Evolutionary conservation across 495 filamentous ascomycete species (phyloP).

Genomic region (Schizothecium vesticola): DNA sequence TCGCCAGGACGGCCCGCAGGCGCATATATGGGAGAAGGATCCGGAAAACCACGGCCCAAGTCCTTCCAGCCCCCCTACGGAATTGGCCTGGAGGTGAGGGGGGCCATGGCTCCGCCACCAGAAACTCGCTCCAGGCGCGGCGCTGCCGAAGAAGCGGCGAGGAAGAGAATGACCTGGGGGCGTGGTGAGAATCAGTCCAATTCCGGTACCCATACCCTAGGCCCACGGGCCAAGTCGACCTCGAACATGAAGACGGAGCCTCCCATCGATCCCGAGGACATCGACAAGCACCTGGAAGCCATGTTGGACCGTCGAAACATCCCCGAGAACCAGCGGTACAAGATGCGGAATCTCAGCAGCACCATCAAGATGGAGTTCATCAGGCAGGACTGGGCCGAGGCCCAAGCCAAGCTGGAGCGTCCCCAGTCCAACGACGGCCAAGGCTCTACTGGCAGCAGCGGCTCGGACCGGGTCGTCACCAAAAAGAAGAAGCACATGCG

Average conservation of each 20-base stretch:
- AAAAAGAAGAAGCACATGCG: conserved; percentile 62
- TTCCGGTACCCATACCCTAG: conserved; percentile 13
- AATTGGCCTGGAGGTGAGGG: conserved; percentile 8
- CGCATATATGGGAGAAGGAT: background rate
- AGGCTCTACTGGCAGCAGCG: conserved; percentile 18
- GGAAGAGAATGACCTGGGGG: conserved; percentile 26
- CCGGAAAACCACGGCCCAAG: conserved; percentile 24
- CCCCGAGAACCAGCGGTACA: conserved; percentile 84
- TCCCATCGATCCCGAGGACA: conserved; percentile 41
- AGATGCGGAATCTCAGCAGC: conserved; percentile 83
- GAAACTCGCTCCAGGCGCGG: conserved; percentile 7
- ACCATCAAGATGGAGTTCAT: conserved; percentile 95
- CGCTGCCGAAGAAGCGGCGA: background rate
- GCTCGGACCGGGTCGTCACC: conserved; percentile 29
- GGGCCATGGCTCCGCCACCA: background rate
- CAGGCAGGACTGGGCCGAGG: conserved; percentile 74
- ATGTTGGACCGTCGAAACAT: conserved; percentile 84
- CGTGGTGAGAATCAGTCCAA: conserved; percentile 3
- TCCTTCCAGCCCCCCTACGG: conserved; percentile 24
- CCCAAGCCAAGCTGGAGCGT: conserved; percentile 36
- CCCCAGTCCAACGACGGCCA: conserved; percentile 33
- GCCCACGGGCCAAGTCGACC: conserved; percentile 25
- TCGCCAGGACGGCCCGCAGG: conserved; percentile 6
- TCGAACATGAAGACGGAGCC: conserved; percentile 24
- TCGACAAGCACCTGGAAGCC: conserved; percentile 54